Evolutionary conservation across 208 protist genomes (phyloP).

Genomic region (Acanthamoeba healyi): DNA sequence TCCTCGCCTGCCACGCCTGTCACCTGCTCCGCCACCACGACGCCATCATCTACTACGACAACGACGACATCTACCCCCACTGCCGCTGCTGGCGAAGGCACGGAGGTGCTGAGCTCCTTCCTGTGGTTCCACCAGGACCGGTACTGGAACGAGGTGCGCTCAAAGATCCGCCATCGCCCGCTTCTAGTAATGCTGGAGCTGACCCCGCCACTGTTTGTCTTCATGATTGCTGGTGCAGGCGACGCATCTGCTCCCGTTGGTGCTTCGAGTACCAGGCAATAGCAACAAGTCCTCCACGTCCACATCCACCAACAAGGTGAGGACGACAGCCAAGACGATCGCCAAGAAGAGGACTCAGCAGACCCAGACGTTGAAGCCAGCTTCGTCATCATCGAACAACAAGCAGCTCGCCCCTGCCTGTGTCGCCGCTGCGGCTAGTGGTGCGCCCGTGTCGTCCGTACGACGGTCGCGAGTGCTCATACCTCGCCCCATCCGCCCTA

Average conservation of each 20-base stretch:
- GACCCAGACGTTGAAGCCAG: background rate
- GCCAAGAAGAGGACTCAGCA: background rate
- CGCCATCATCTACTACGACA: background rate
- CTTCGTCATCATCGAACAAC: background rate
- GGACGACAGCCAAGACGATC: background rate
- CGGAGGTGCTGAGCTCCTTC: slow-evolving; percentile 13
- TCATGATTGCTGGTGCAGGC: slow-evolving; percentile 5
- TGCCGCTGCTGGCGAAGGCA: background rate
- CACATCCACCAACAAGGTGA: background rate
- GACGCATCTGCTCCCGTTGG: background rate
- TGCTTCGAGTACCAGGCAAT: background rate
- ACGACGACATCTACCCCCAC: background rate
- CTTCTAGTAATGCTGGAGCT: background rate
- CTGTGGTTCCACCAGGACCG: slow-evolving; percentile 49
- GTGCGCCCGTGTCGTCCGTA: too few relatives aligned
- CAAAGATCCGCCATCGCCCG: too few relatives aligned
- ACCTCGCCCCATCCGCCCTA: background rate
- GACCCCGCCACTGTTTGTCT: too few relatives aligned
- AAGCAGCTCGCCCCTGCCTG: too few relatives aligned
- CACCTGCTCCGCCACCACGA: background rate
- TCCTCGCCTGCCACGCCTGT: background rate
- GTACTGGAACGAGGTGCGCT: slow-evolving; percentile 36
- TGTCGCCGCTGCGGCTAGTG: too few relatives aligned
- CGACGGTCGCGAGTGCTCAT: background rate
- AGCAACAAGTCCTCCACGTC: background rate